Percentiles rank a stretch among this genome's conserved stretches.
These are phyloP conservation scores for Microcyclospora tardicrescens DNA, from an alignment of 2,329 filamentous ascomycete species.

Conservation along the genomic window DNA sequence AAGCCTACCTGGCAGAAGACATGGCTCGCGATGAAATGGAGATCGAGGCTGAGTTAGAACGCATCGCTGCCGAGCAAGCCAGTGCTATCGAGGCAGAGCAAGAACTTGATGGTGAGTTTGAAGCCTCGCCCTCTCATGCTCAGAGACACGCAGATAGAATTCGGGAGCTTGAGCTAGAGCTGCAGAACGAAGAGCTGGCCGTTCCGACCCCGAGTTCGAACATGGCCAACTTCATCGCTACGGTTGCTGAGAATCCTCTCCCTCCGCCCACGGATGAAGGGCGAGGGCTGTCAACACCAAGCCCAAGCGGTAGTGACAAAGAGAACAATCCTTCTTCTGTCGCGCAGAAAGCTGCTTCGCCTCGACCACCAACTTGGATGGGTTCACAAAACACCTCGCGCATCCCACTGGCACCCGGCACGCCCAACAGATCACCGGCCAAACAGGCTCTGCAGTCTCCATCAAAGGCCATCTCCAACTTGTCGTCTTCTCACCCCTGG, in stretches of 20 bases:
- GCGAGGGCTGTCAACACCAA: slow-evolving; percentile 7
- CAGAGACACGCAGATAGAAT: slow-evolving; percentile 9
- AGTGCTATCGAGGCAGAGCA: slow-evolving; percentile 14
- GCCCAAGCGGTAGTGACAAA: slow-evolving; percentile 26
- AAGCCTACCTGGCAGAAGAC: slow-evolving; percentile 6
- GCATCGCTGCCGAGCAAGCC: slow-evolving; percentile 17
- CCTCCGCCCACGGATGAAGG: neutral
- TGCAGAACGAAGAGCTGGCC: slow-evolving; percentile 5
- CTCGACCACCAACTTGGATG: slow-evolving; percentile 7
- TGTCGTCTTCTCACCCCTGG: slow-evolving; percentile 51
- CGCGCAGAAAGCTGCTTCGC: slow-evolving; percentile 17
- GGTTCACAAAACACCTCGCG: slow-evolving; percentile 23
- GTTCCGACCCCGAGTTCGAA: slow-evolving; percentile 3
- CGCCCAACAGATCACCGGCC: slow-evolving; percentile 26
- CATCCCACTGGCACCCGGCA: slow-evolving; percentile 30
- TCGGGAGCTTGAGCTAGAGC: slow-evolving; percentile 11
- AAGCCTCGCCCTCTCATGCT: slow-evolving; percentile 18
- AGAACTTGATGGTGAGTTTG: slow-evolving; percentile 23
- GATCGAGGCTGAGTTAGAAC: slow-evolving; percentile 20
- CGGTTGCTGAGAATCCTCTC: slow-evolving; percentile 2
- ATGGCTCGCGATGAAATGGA: slow-evolving; percentile 17
- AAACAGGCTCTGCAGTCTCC: slow-evolving; percentile 24
- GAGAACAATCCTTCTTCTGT: slow-evolving; percentile 23
- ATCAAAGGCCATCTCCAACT: slow-evolving; percentile 30
- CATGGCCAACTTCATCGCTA: slow-evolving; percentile 4